phyloP scores from a whole-genome alignment of 208 protist genomes.

The Leishmania mexicana region DNA sequence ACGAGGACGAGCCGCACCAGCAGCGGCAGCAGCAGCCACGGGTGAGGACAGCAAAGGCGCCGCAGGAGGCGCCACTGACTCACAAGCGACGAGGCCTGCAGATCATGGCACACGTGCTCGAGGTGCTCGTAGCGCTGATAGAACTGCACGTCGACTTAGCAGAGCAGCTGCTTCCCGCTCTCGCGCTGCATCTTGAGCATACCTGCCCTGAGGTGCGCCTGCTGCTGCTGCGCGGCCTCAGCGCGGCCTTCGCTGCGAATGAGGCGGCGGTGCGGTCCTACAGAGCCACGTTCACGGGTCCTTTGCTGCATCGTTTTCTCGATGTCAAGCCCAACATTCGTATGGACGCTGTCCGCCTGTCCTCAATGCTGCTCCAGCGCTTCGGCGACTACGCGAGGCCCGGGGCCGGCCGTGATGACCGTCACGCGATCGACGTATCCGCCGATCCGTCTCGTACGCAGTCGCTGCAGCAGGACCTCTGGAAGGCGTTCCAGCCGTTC shows the following conservation, averaged over 20 bases:
- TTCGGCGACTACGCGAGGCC: background rate
- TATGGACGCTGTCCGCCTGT: constrained; percentile 45
- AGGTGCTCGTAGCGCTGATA: constrained; percentile 51
- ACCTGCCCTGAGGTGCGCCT: constrained; percentile 51
- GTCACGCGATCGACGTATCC: background rate
- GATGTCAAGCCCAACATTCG: constrained; percentile 59
- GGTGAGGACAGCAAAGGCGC: background rate
- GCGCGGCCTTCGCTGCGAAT: constrained; percentile 42
- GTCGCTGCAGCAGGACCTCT: constrained; percentile 31
- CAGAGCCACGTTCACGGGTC: constrained; percentile 20
- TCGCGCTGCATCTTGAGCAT: constrained; percentile 52
- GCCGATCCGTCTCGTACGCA: background rate
- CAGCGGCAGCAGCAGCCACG: background rate
- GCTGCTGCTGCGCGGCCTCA: constrained; percentile 57
- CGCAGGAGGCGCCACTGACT: background rate
- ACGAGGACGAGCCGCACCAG: background rate
- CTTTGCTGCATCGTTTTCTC: constrained; percentile 41
- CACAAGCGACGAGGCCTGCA: constrained; percentile 17
- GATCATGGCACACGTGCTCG: constrained; percentile 39
- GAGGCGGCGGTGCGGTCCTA: constrained; percentile 41
- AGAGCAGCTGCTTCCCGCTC: constrained; percentile 35
- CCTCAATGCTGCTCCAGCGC: constrained; percentile 26
- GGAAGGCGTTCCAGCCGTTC: constrained; percentile 35
- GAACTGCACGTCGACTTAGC: constrained; percentile 55
- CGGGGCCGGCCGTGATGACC: background rate